phyloP scores from a whole-genome alignment of 129 eudicot species.

The Pulicaria dysenterica region DNA sequence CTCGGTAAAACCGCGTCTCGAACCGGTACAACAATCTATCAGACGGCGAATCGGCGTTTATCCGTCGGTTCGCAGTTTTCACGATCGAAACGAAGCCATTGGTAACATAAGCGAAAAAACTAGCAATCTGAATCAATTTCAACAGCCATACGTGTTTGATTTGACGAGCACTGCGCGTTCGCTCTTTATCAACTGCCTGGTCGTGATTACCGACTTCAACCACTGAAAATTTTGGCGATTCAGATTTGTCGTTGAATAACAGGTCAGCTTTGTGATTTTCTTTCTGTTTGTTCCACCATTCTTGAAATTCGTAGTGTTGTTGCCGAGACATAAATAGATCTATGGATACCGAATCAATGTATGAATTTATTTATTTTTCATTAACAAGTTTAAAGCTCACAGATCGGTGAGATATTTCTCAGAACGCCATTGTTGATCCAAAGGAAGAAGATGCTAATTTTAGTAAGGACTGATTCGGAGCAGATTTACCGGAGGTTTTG shows the following conservation, averaged over 20 bases:
- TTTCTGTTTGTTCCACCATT: conserved; percentile 89
- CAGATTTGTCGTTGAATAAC: conserved; percentile 28
- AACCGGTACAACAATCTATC: conserved; percentile 20
- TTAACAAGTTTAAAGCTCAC: neutral
- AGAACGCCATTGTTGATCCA: conserved; percentile 5
- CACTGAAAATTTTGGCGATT: conserved; percentile 35
- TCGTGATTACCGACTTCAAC: conserved; percentile 41
- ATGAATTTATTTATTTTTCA: neutral
- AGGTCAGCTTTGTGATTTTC: conserved; percentile 30
- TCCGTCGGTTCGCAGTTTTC: conserved; percentile 60
- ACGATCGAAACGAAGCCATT: conserved; percentile 42
- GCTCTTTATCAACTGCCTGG: conserved; percentile 45
- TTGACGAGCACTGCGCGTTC: conserved; percentile 69
- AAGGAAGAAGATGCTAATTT: conserved; percentile 20
- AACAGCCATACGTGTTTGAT: conserved; percentile 63
- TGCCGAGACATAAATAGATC: conserved; percentile 68
- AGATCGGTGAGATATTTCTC: neutral
- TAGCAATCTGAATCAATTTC: conserved; percentile 51
- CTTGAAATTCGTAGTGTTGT: conserved; percentile 77
- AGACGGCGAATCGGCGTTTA: conserved; percentile 32
- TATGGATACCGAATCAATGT: neutral
- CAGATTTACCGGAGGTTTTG: conserved; percentile 33
- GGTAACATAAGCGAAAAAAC: conserved; percentile 37
- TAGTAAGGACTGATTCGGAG: conserved; percentile 22
- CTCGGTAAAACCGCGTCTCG: conserved; percentile 49